Evolutionary conservation across 176 grass and related monocot genomes (phyloP), one percentile per base, ranked within the genome.

Genomic region (Oropetium thomaeum): DNA sequence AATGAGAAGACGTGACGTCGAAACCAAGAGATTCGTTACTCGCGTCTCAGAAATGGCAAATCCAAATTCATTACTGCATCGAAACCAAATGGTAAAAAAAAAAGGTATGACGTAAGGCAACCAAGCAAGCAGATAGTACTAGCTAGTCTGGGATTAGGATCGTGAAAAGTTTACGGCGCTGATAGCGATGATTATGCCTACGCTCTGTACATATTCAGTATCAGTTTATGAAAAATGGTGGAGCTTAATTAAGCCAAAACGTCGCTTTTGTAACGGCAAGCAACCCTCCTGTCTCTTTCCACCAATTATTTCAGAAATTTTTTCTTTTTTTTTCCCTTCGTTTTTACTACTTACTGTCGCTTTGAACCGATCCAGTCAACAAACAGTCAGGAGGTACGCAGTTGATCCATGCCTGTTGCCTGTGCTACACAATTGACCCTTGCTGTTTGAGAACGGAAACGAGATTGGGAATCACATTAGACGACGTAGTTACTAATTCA

Each of bases 1-100:
- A n/a, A n/a, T 3, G 2, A 86, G 70, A 65, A 20, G 65, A 29
- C 5, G 0, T 33, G 85, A 82, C 72, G 78, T 77, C 13, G 44
- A 79, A 11, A 79, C n/a, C 16, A 60, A n/a, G n/a, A n/a, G n/a
- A n/a, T n/a, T n/a, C n/a, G n/a, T n/a, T n/a, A n/a, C n/a, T n/a
- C n/a, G n/a, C n/a, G n/a, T n/a, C n/a, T n/a, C n/a, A n/a, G n/a
- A n/a, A n/a, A n/a, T n/a, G n/a, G n/a, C n/a, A n/a, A n/a, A n/a
- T n/a, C n/a, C n/a, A n/a, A n/a, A n/a, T n/a, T n/a, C n/a, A n/a
- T n/a, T n/a, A n/a, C n/a, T n/a, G n/a, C n/a, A n/a, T n/a, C n/a
- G n/a, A n/a, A n/a, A n/a, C n/a, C n/a, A n/a, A n/a, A n/a, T n/a
- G n/a, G n/a, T n/a, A n/a, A n/a, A n/a, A n/a, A n/a, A n/a, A n/a